These are phyloP conservation scores for Bipolaris bicolor DNA, from an alignment of 2,329 filamentous ascomycete species.

Conservation along the genomic window DNA sequence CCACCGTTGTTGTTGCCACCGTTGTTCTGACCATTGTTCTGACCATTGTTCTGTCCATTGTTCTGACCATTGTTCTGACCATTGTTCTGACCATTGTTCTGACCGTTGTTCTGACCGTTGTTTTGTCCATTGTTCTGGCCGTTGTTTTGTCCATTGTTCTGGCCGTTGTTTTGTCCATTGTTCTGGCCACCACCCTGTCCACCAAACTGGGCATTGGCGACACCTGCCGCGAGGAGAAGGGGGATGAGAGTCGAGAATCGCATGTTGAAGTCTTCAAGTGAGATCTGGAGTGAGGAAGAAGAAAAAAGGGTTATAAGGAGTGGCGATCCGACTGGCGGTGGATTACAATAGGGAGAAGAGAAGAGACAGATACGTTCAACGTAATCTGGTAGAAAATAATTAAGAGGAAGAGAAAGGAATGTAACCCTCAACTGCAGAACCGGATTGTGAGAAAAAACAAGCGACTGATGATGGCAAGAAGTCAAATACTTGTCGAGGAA, in stretches of 20 bases:
- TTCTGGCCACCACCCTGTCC: constrained; percentile 1
- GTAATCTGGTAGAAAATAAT: constrained; percentile 45
- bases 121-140: constrained; percentile 22
- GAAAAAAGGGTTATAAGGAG: constrained; percentile 35
- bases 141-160: constrained; percentile 11
- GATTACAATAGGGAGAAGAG: constrained; percentile 32
- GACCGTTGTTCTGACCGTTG: constrained; percentile 14
- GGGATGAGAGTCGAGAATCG: constrained; percentile 44
- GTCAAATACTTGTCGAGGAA: constrained; percentile 35
- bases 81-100: constrained; percentile 15
- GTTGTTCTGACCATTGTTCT: constrained; percentile 16
- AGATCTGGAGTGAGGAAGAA: constrained; percentile 26
- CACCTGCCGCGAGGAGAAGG: constrained; percentile 44
- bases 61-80: constrained; percentile 22
- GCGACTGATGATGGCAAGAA: constrained; percentile 43
- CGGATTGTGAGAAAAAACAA: constrained; percentile 35
- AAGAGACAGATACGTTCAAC: constrained; percentile 50
- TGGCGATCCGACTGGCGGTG: constrained; percentile 47
- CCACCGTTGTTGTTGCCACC: constrained; percentile 15
- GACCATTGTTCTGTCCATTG: constrained; percentile 15
- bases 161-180: constrained; percentile 3
- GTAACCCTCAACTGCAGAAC: constrained; percentile 48
- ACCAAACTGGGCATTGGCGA: constrained; percentile 43
- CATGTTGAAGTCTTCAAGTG: constrained; percentile 34
- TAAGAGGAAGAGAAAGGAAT: constrained; percentile 50